Base-by-base conservation (phyloP, 306 rosid species). In the Gastrolobium villosum region DNA sequence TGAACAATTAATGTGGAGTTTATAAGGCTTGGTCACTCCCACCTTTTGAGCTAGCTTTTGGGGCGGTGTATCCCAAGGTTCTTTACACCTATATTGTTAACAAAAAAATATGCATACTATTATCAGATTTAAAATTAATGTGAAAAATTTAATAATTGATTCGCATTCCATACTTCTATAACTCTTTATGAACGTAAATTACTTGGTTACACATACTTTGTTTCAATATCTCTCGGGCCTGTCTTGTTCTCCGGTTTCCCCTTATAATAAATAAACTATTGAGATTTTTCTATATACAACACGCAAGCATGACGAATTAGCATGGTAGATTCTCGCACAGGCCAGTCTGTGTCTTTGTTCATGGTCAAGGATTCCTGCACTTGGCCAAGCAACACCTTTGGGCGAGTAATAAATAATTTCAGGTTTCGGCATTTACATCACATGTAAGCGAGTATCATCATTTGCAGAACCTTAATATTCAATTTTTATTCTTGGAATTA, bases 341-440 rank as follows among this genome's bases (percentile, higher is more conserved):
- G 57, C 85, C 70, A 41, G 26, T 50, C 61, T 70, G 70, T 40
- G 65, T 52, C 9, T 88, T 84, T 83, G 74, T 83, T 74, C 43
- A 34, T 79, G 86, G 83, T 86, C 84, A 86, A 83, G 87, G 78
- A 83, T 85, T 84, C 84, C 87, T 81, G 41, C 77, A 74, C 83
- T 86, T 79, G 75, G 88, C 88, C 86, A 81, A 84, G 77, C 87
- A 62, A 70, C 77, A 76, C 73, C 87, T 79, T 89, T 74, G 15
- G 65, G 32, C 48, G 40, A 26, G 40, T 67, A 50, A n/a, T 63
- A 20, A 13, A 70, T 66, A 77, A 40, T 70, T 78, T 71, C 81
- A 77, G 75, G 68, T 80, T 82, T 71, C 60, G 10, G 59, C 65
- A 37, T 72, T 76, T 39, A 54, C 10, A 74, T 36, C 31, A 52